Evolutionary conservation across 305 asterid genomes (phyloP).

Genomic region (Fraxinus xanthoxyloides): DNA sequence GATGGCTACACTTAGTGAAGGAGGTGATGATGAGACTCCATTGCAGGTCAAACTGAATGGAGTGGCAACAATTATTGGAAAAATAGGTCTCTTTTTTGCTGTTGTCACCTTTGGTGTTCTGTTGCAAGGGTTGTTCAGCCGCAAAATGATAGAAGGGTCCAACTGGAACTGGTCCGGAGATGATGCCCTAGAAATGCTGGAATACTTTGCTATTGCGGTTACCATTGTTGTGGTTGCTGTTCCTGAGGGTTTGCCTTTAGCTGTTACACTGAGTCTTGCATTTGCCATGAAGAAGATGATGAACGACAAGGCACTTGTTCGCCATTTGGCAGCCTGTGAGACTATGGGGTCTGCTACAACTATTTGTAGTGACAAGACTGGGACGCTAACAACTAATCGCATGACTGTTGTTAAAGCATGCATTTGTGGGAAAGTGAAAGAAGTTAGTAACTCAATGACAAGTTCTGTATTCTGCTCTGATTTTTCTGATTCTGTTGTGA

Average conservation of each 20-base stretch:
- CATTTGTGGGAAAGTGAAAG: slow-evolving; percentile 54
- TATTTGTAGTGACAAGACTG: slow-evolving; percentile 96
- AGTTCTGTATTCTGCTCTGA: slow-evolving; percentile 50
- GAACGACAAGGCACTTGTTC: slow-evolving; percentile 96
- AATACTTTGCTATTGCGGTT: slow-evolving; percentile 92
- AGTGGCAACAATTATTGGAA: slow-evolving; percentile 95
- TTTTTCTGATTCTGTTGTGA: slow-evolving; percentile 52
- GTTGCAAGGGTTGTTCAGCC: slow-evolving; percentile 69
- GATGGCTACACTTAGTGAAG: slow-evolving; percentile 93
- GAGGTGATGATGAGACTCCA: slow-evolving; percentile 97
- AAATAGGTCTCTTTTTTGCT: slow-evolving; percentile 89
- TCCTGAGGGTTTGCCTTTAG: slow-evolving; percentile 96
- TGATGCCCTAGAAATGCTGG: slow-evolving; percentile 83
- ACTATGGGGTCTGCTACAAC: slow-evolving; percentile 98
- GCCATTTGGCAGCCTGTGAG: slow-evolving; percentile 97
- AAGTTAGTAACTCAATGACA: slow-evolving; percentile 38
- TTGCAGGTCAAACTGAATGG: slow-evolving; percentile 93
- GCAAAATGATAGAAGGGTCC: slow-evolving; percentile 57
- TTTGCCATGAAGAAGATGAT: slow-evolving; percentile 99
- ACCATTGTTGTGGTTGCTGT: slow-evolving; percentile 98
- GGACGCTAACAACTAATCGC: slow-evolving; percentile 88
- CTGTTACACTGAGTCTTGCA: slow-evolving; percentile 93
- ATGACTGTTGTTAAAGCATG: slow-evolving; percentile 89
- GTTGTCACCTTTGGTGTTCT: slow-evolving; percentile 85
- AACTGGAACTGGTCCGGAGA: slow-evolving; percentile 75